These are phyloP conservation scores for Hydrangea macrophylla DNA, from an alignment of 148 eudicot species.

Conservation along the genomic window DNA sequence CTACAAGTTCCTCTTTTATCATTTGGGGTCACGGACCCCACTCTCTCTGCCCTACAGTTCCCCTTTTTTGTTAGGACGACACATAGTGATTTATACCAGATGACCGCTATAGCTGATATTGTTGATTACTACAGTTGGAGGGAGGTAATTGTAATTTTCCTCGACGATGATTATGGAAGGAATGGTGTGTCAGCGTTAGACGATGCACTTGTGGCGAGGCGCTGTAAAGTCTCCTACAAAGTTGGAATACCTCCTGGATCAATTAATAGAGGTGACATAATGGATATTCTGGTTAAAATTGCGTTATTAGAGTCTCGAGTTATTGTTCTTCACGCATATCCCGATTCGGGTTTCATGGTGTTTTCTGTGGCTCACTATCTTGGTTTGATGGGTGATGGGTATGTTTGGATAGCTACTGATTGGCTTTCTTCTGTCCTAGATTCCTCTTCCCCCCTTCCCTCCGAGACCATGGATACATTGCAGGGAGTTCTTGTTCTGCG, in stretches of 20 bases:
- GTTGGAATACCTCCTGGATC: slow-evolving; percentile 61
- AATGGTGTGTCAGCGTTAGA: slow-evolving; percentile 75
- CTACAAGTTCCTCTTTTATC: slow-evolving; percentile 80
- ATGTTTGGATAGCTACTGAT: slow-evolving; percentile 90
- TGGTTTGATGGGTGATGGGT: slow-evolving; percentile 81
- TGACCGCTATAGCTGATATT: slow-evolving; percentile 78
- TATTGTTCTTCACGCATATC: slow-evolving; percentile 69
- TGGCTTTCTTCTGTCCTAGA: slow-evolving; percentile 83
- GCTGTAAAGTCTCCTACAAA: slow-evolving; percentile 66
- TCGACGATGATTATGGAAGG: slow-evolving; percentile 92
- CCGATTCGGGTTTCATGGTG: slow-evolving; percentile 53
- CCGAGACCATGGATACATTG: slow-evolving; percentile 41
- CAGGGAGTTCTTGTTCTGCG: slow-evolving; percentile 87
- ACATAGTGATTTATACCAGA: slow-evolving; percentile 73
- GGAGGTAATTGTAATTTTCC: slow-evolving; percentile 59
- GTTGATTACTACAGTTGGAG: slow-evolving; percentile 73
- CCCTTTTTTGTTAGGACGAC: slow-evolving; percentile 81
- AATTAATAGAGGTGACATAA: slow-evolving; percentile 51
- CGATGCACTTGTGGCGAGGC: slow-evolving; percentile 70
- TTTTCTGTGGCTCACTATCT: slow-evolving; percentile 69
- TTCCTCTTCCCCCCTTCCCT: slow-evolving; percentile 47
- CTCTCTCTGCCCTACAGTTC: slow-evolving; percentile 63
- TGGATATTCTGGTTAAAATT: slow-evolving; percentile 72
- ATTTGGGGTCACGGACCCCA: slow-evolving; percentile 89
- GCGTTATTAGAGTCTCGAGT: slow-evolving; percentile 72